Percentiles rank a stretch among this genome's conserved stretches.
phyloP scores from a whole-genome alignment of 164 flowering plant species.

The Sedum album region DNA sequence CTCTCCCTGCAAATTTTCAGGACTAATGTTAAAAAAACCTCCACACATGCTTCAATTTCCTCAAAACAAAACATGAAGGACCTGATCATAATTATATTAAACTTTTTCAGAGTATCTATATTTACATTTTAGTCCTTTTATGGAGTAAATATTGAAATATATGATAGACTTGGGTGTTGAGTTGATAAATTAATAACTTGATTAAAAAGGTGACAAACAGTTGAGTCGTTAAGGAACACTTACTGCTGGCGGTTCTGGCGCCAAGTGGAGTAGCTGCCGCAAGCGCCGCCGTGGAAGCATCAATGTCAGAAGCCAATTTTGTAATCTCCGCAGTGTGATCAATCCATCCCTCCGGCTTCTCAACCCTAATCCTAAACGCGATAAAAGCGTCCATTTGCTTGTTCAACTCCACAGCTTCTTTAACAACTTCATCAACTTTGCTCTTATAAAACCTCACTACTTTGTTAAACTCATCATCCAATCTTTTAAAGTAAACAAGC shows the following conservation, averaged over 20 bases:
- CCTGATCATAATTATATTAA: neutral
- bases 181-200: neutral
- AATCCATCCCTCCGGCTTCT: slow-evolving; percentile 22
- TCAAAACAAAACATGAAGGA: neutral
- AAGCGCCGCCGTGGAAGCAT: slow-evolving; percentile 19
- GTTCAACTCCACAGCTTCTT: slow-evolving; percentile 22
- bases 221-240: neutral
- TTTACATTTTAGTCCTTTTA: neutral
- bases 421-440: slow-evolving; percentile 29
- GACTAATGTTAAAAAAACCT: neutral
- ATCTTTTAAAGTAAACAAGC: slow-evolving; percentile 20
- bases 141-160: too few relatives aligned
- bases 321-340: slow-evolving; percentile 23
- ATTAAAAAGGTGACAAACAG: neutral
- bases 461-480: slow-evolving; percentile 35
- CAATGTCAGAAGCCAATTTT: slow-evolving; percentile 20
- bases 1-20: slow-evolving; percentile 14
- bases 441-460: slow-evolving; percentile 20
- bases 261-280: slow-evolving; percentile 22
- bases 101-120: neutral
- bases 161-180: too few relatives aligned
- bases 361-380: slow-evolving; percentile 28
- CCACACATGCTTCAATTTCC: neutral
- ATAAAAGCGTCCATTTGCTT: slow-evolving; percentile 36
- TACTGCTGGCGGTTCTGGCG: slow-evolving; percentile 18